Base-by-base conservation (phyloP, 495 filamentous ascomycete genomes). In the Tuber magnatum region DNA sequence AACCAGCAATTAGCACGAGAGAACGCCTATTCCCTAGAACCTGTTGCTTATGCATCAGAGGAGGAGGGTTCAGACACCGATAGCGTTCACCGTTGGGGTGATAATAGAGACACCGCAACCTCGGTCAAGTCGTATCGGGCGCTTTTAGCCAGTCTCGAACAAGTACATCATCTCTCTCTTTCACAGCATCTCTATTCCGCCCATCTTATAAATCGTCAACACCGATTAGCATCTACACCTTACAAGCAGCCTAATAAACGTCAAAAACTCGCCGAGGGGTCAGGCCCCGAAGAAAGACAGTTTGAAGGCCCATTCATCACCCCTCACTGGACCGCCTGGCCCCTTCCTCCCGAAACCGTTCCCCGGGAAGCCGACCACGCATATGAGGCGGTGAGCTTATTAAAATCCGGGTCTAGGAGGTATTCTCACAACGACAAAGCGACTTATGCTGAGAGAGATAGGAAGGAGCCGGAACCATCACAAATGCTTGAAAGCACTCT, bases 151-250 rank as follows among this genome's bases (percentile, higher is more conserved):
- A 44, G 68, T 38, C 69, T 79, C 8, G 77, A 79, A n/a, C 69
- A 51, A 41, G 76, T 69, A n/a, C 77, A 79, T 68, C 43, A 72
- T 42, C 71, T 39, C 56, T 70, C 77, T 18, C 76, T 79, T 28
- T 70, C 77, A 40, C 71, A 51, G 16, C 77, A 79, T 38, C 72
- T 79, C n/a, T 75, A 79, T 68, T 79, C 76, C 22, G 77, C 76
- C 18, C 46, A 79, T 39, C 77, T 79, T 22, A 68, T 79, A 7
- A 79, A 61, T 38, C 28, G 20, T 14, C 72, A 24, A 9, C 68
- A 39, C 16, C 43, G 18, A 14, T 42, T 24, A 1, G 68, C 43
- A n/a, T 78, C 71, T 16, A 18, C 24, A 39, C 39, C 56, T n/a
- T 68, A 68, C 3, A 48, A 76, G 22, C 69, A 28, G 14, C 51